Evolutionary conservation across 2,329 filamentous ascomycete genomes (phyloP).

Genomic region (Sarocladiaceae sp.): DNA sequence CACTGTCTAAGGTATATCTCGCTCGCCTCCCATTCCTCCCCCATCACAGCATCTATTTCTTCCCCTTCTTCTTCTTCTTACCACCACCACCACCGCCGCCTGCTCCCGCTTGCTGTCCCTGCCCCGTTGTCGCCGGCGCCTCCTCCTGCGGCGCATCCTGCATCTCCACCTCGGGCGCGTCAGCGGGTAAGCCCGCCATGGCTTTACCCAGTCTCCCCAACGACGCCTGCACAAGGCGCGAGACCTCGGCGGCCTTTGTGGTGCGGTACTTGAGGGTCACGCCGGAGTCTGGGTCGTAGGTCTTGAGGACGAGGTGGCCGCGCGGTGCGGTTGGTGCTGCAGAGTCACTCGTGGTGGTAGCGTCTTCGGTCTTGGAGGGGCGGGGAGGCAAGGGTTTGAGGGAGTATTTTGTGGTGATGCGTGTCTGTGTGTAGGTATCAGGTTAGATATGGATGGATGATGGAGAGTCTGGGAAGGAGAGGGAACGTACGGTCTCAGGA

Average conservation of each 20-base stretch:
- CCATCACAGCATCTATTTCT: constrained; percentile 40
- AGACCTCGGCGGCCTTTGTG: constrained; percentile 84
- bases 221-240: constrained; percentile 64
- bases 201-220: constrained; percentile 69
- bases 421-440: constrained; percentile 51
- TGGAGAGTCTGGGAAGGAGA: neutral
- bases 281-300: constrained; percentile 77
- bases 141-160: constrained; percentile 26
- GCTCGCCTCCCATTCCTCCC: constrained; percentile 1
- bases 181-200: constrained; percentile 51
- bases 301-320: constrained; percentile 77
- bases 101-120: constrained; percentile 19
- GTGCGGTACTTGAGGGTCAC: constrained; percentile 87
- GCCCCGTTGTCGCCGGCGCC: constrained; percentile 14
- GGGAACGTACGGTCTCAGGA: constrained; percentile 66
- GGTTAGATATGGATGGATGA: constrained; percentile 3
- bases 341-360: constrained; percentile 21
- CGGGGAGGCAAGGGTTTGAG: constrained; percentile 41
- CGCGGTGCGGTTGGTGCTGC: constrained; percentile 39
- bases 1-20: no score
- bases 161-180: constrained; percentile 34
- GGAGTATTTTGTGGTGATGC: constrained; percentile 89
- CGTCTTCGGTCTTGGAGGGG: constrained; percentile 19
- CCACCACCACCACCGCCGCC: constrained; percentile 33
- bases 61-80: constrained; percentile 68